phyloP scores from a whole-genome alignment of 2,329 filamentous ascomycete species.

The Penicillium sp. region DNA sequence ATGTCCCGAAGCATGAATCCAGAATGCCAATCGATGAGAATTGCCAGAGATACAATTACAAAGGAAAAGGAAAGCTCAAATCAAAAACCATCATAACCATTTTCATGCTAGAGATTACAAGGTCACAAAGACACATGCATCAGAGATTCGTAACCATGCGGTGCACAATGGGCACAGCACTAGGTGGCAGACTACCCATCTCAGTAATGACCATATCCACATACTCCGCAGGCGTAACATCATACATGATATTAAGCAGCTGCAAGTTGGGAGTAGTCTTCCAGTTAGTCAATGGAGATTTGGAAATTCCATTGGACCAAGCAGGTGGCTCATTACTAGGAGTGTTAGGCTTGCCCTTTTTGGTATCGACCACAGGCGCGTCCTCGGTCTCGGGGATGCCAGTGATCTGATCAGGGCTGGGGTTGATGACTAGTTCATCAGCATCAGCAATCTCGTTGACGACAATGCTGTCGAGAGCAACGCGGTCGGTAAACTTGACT shows the following conservation, averaged over 20 bases:
- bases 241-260: constrained; percentile 78
- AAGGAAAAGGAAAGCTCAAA: neutral
- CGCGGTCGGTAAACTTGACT: constrained; percentile 89
- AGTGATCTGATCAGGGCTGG: constrained; percentile 34
- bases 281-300: constrained; percentile 54
- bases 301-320: constrained; percentile 24
- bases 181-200: constrained; percentile 81
- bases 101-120: neutral
- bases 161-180: constrained; percentile 76
- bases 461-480: constrained; percentile 88
- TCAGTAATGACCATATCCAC: constrained; percentile 90
- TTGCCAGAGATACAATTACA: neutral
- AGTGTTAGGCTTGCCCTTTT: constrained; percentile 32
- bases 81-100: neutral
- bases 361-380: constrained; percentile 25
- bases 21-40: neutral
- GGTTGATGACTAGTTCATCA: constrained; percentile 58
- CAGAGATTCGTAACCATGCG: constrained; percentile 53
- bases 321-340: constrained; percentile 27
- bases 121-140: neutral
- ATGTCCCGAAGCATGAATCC: no score
- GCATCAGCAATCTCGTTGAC: constrained; percentile 87
- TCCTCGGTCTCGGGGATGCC: constrained; percentile 30
- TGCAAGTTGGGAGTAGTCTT: constrained; percentile 61
- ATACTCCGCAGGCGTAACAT: constrained; percentile 84